Conservation (phyloP, 345 rosid species). For the Eucalyptus tenuipes region DNA sequence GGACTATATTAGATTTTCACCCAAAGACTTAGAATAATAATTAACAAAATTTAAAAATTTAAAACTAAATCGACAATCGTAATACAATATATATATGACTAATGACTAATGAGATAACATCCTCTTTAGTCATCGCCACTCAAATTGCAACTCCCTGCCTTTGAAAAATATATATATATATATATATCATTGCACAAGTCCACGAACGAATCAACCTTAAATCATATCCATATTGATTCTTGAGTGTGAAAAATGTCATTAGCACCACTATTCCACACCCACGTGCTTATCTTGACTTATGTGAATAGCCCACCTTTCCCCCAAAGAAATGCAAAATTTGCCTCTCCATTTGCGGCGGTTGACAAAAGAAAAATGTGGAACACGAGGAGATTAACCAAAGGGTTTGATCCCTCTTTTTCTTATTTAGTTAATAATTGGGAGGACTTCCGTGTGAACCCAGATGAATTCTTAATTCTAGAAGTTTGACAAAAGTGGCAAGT, state of each 20-base stretch:
- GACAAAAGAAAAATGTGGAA: background rate
- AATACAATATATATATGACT: background rate
- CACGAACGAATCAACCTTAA: background rate
- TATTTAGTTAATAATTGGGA: background rate
- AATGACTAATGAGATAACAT: background rate
- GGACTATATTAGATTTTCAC: background rate
- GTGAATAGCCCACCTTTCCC: background rate
- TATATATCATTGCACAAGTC: background rate
- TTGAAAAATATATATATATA: too few relatives aligned
- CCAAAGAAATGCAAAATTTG: background rate
- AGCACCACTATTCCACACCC: background rate
- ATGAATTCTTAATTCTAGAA: background rate
- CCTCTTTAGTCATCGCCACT: background rate
- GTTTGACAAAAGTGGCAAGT: background rate
- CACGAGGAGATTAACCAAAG: background rate
- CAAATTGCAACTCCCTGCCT: background rate
- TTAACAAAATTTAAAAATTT: background rate
- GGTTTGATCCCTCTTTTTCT: background rate
- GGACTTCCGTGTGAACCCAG: background rate
- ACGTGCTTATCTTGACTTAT: background rate
- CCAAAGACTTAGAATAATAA: background rate
- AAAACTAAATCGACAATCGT: background rate
- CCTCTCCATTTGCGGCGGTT: background rate
- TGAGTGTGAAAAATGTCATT: background rate
- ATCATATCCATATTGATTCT: background rate